These are phyloP conservation scores for Sonneratia caseolaris DNA, from an alignment of 345 rosid species.

Conservation along the genomic window DNA sequence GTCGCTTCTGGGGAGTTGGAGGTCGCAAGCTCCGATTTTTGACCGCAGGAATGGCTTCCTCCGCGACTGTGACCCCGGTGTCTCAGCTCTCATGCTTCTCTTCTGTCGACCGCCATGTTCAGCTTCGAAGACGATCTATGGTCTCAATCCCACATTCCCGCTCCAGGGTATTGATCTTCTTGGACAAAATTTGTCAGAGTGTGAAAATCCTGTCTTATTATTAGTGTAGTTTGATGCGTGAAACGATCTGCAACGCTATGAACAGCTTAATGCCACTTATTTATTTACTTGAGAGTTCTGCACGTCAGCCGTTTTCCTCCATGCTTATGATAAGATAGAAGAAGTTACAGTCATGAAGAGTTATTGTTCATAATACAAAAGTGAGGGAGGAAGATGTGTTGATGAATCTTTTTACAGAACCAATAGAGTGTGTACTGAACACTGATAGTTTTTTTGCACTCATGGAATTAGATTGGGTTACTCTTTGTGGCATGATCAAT, in stretches of 20 bases:
- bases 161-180: conserved; percentile 30
- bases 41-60: conserved; percentile 7
- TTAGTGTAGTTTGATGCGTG: not conserved
- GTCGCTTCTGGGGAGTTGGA: not conserved
- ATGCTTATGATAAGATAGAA: not conserved
- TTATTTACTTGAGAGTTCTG: not conserved
- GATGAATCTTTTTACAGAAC: not conserved
- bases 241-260: not conserved
- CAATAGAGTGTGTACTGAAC: not conserved
- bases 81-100: conserved; percentile 61
- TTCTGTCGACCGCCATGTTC: conserved; percentile 41
- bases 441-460: not conserved
- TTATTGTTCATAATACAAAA: not conserved
- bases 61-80: conserved; percentile 23
- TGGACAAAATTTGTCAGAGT: not conserved
- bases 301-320: not conserved
- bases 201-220: not conserved
- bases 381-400: not conserved
- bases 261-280: not conserved
- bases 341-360: too few species aligned
- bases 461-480: too few species aligned
- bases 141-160: conserved; percentile 20
- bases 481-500: conserved; percentile 1
- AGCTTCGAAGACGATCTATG: conserved; percentile 26
- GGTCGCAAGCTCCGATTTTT: not conserved